Percentiles rank a stretch among this genome's conserved stretches.
Conservation (phyloP, 345 rosid genomes). For the Alliaria petiolata region DNA sequence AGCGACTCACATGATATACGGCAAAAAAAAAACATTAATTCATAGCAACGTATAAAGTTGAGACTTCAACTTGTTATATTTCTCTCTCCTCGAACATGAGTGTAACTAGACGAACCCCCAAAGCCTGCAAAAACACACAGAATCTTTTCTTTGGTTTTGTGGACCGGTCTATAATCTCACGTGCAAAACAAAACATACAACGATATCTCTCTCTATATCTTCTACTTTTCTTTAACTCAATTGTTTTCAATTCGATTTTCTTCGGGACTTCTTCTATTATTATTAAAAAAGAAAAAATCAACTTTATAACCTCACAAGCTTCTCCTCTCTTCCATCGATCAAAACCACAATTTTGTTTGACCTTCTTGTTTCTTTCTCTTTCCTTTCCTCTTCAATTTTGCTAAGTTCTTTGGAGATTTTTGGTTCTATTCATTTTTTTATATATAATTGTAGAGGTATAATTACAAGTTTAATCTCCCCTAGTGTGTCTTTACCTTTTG, state of each 20-base stretch:
- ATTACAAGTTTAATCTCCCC: conserved; percentile 12
- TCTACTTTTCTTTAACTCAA: conserved; percentile 6
- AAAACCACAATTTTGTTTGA: conserved; percentile 18
- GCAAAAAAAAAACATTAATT: not conserved
- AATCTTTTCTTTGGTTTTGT: conserved; percentile 36
- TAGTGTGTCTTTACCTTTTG: conserved; percentile 31
- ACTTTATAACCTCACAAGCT: conserved; percentile 23
- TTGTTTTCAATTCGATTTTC: conserved; percentile 8
- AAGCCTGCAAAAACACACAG: conserved; percentile 39
- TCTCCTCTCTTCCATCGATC: conserved; percentile 26
- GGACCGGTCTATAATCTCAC: conserved; percentile 38
- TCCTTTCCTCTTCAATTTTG: conserved; percentile 6
- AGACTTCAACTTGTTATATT: conserved; percentile 6
- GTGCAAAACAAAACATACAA: conserved; percentile 33
- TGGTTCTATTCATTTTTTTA: not conserved
- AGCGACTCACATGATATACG: conserved; percentile 22
- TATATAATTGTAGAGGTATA: not conserved
- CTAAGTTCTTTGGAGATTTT: not conserved
- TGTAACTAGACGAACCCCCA: conserved; percentile 33
- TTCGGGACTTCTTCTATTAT: conserved; percentile 12
- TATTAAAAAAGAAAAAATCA: not conserved
- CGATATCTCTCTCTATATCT: not conserved
- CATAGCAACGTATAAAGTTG: conserved; percentile 21
- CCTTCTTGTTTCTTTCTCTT: not conserved
- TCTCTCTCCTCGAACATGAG: conserved; percentile 32